Base-by-base conservation (phyloP, 1,284 basidiomycete genomes). In the Cryptococcus jaspeensis region DNA sequence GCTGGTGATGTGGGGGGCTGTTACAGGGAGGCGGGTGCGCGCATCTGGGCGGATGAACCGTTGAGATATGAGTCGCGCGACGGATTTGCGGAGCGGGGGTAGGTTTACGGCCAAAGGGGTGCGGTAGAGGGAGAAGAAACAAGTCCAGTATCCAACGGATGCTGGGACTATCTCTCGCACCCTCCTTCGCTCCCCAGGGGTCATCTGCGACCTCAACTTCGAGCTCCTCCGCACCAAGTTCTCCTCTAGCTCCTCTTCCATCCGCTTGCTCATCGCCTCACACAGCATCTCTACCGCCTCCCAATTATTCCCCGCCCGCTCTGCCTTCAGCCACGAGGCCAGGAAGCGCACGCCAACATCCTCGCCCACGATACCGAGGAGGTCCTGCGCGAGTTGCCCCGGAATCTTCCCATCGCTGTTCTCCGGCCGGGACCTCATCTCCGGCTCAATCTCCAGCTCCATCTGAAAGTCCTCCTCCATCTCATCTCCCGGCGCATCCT, bases 261-360 rank as follows among this genome's bases (percentile, higher is more conserved):
- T 55, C 35, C 50, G 16, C 11, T 50, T 37, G 5, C 20, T 25
- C n/a, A 66, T 62, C n/a, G 59, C 16, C 22, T 57, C 37, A 59
- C 60, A 63, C 2, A 68, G 49, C 5, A 15, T 39, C 13, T 50
- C 28, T 2, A 59, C 54, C n/a, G 20, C 28, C 7, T 53, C 50
- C 16, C 53, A 46, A 48, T 66, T 60, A 12, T 48, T 50, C 7
- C 58, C 53, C 9, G 53, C 18, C 37, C 52, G 41, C 45, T 70
- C 69, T 16, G 66, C 65, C 20, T 56, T 62, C 51, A 68, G 53
- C 69, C 69, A 70, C 4, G 52, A 50, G 23, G 56, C 65, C 22
- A 65, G 22, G 45, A 70, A 70, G 12, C 36, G 39, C 8, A 53
- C 22, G 52, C 36, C 32, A 5, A 32, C 22, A 16, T 18, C 46